A percentile compares a stretch with the other conserved stretches of the same genome.
These are phyloP conservation scores for Neurospora sp. DNA, from an alignment of 495 filamentous ascomycete genomes.

Conservation along the genomic window DNA sequence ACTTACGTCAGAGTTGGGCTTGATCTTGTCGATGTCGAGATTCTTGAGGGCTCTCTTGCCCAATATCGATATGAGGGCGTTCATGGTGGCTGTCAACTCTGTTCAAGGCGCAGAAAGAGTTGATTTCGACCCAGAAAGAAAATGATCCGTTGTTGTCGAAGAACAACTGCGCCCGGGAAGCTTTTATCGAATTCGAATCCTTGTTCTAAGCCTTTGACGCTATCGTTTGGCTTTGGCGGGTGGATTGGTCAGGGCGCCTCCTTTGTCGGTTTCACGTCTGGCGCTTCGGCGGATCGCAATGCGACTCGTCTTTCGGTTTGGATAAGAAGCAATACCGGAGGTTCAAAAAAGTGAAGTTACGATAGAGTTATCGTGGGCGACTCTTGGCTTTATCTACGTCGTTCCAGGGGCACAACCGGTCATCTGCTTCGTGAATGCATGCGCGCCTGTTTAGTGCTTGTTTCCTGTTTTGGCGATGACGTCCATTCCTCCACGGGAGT, in stretches of 20 bases:
- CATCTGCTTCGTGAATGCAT: conserved; percentile 1
- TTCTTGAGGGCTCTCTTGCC: conserved; percentile 59
- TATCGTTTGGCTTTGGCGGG: conserved; percentile 1
- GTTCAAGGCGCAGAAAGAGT: not conserved
- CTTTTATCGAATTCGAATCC: conserved; percentile 2
- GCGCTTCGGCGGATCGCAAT: conserved; percentile 1
- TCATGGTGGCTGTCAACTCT: conserved; percentile 9
- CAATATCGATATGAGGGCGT: conserved; percentile 37
- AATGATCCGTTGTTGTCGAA: not conserved
- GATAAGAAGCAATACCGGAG: not conserved
- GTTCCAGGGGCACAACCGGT: not conserved
- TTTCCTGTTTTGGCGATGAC: conserved; percentile 6
- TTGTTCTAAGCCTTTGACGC: conserved; percentile 7
- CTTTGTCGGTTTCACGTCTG: conserved; percentile 17
- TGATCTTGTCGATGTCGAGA: conserved; percentile 55
- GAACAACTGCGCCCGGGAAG: not conserved
- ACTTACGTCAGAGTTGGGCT: conserved; percentile 58
- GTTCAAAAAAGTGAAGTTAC: not conserved
- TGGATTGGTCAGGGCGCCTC: conserved; percentile 6
- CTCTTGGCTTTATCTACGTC: conserved; percentile 1
- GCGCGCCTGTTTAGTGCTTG: not conserved
- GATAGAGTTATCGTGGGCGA: not conserved
- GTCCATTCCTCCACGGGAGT: not conserved
- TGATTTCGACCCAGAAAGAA: not conserved
- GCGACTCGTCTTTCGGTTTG: not conserved